A percentile compares a stretch with the other conserved stretches of the same genome.
phyloP scores from a whole-genome alignment of 129 eudicot genomes.

The Chrysanthemum seticuspe region DNA sequence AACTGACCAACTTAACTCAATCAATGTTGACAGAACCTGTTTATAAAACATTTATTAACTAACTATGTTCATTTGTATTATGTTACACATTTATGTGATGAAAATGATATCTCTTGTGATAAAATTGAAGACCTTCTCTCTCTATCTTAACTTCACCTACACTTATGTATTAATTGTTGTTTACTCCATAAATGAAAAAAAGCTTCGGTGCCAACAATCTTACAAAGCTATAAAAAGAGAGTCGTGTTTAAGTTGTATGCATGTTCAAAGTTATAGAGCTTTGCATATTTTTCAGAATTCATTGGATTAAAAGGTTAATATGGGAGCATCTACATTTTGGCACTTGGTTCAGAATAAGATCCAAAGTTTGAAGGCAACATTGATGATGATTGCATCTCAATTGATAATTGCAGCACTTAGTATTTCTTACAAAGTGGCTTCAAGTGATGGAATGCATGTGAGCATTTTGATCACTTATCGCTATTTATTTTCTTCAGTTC shows the following conservation, averaged over 20 bases:
- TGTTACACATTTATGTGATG: too few relatives aligned
- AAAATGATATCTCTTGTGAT: too few relatives aligned
- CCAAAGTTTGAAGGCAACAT: conserved; percentile 27
- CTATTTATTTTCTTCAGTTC: conserved; percentile 29
- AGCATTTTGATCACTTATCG: conserved; percentile 36
- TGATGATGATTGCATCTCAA: conserved; percentile 31
- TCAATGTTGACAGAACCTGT: too few relatives aligned
- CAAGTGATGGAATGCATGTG: conserved; percentile 33
- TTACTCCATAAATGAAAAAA: background rate
- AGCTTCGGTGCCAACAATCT: background rate
- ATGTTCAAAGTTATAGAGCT: background rate
- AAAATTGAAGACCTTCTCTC: too few relatives aligned
- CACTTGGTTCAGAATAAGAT: conserved; percentile 3
- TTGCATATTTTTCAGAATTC: background rate
- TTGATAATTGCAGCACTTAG: conserved; percentile 17
- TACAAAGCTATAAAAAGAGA: background rate
- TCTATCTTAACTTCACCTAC: background rate
- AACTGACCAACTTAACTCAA: too few relatives aligned
- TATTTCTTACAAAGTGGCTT: conserved; percentile 37
- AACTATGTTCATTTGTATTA: too few relatives aligned
- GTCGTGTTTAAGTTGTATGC: background rate
- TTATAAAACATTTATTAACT: too few relatives aligned
- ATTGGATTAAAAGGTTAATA: background rate
- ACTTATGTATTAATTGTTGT: background rate
- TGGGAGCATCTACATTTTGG: background rate